Conservation (phyloP, 2,329 filamentous ascomycete species). For the Talaromyces funiculosus region DNA sequence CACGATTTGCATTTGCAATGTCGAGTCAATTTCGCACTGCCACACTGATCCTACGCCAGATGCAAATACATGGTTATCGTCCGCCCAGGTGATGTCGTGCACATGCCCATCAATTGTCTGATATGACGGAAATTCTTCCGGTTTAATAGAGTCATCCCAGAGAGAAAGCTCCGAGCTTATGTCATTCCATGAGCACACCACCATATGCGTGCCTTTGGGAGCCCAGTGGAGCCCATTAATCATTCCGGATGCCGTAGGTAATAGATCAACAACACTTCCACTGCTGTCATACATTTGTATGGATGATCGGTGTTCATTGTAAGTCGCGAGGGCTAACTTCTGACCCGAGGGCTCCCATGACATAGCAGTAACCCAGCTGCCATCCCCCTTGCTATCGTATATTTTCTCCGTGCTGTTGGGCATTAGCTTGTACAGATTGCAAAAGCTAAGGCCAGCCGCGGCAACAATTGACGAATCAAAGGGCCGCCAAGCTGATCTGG, state of each 20-base stretch:
- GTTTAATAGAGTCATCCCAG: constrained; percentile 38
- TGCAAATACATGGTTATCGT: constrained; percentile 32
- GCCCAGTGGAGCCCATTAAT: constrained; percentile 42
- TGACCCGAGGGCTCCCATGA: constrained; percentile 43
- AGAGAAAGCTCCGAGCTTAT: constrained; percentile 36
- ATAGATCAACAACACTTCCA: constrained; percentile 40
- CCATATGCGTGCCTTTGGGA: constrained; percentile 32
- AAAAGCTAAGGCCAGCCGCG: constrained; percentile 40
- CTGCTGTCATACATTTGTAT: constrained; percentile 42
- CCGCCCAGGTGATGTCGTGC: constrained; percentile 41
- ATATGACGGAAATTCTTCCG: constrained; percentile 33
- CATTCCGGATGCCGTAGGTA: constrained; percentile 41
- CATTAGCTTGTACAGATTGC: constrained; percentile 40
- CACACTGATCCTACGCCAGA: constrained; percentile 38
- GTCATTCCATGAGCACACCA: constrained; percentile 40
- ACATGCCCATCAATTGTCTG: constrained; percentile 35
- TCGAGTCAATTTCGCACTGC: constrained; percentile 34
- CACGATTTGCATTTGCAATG: constrained; percentile 31
- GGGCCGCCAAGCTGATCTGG: constrained; percentile 40
- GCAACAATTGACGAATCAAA: constrained; percentile 38
- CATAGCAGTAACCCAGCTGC: constrained; percentile 38
- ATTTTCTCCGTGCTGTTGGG: constrained; percentile 28
- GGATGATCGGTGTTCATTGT: constrained; percentile 37
- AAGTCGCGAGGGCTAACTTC: constrained; percentile 44
- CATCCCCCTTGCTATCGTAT: constrained; percentile 29